Conservation (phyloP, 495 filamentous ascomycete species). For the Endocarpon pusillum region DNA sequence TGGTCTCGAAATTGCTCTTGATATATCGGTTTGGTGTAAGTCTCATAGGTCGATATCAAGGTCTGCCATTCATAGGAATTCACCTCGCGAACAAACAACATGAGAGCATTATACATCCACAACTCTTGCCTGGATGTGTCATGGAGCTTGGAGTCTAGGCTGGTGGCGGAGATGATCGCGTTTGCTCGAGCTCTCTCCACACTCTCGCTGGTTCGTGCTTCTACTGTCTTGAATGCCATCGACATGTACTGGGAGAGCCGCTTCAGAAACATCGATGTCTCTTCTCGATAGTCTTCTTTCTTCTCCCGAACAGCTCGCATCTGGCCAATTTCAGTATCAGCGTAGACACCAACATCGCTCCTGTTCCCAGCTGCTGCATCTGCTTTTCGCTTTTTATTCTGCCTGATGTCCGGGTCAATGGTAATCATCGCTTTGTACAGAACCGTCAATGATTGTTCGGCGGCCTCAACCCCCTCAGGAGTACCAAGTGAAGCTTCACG, state of each 20-base stretch:
- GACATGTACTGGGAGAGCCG: constrained; percentile 67
- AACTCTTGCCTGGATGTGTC: constrained; percentile 38
- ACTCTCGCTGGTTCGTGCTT: constrained; percentile 32
- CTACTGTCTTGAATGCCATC: constrained; percentile 57
- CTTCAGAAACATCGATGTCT: constrained; percentile 54
- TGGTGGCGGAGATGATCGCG: constrained; percentile 13
- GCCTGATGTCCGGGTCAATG: constrained; percentile 65
- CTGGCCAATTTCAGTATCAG: constrained; percentile 64
- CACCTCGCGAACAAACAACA: constrained; percentile 74
- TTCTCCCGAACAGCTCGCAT: constrained; percentile 91
- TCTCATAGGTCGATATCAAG: constrained; percentile 63
- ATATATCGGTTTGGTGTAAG: constrained; percentile 55
- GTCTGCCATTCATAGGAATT: constrained; percentile 65
- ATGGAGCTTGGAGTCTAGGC: constrained; percentile 32
- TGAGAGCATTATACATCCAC: constrained; percentile 70
- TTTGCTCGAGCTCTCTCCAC: constrained; percentile 2
- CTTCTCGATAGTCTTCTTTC: constrained; percentile 66
- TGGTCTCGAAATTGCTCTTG: constrained; percentile 71
- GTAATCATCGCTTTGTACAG: constrained; percentile 89
- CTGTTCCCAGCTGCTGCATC: constrained; percentile 33
- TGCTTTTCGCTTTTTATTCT: constrained; percentile 26
- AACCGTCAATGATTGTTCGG: constrained; percentile 59
- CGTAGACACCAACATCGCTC: constrained; percentile 41
- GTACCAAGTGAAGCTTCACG: constrained; percentile 58
- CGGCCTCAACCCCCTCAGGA: constrained; percentile 48